Evolutionary conservation across 1,284 basidiomycete species (phyloP).

Genomic region (Cryptococcus floricola): DNA sequence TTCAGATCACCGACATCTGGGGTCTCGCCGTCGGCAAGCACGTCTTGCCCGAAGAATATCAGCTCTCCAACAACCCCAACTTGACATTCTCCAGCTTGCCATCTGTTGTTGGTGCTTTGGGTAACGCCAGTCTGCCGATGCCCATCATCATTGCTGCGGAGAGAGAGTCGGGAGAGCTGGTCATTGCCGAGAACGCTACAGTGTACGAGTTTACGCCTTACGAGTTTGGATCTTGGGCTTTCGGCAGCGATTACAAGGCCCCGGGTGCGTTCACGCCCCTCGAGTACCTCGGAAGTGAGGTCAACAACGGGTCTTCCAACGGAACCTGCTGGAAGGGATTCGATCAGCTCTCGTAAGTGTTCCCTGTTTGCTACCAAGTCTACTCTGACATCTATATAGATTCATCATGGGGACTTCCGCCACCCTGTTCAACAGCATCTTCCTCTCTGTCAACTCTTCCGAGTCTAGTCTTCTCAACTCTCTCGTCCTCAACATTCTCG

Average conservation of each 20-base stretch:
- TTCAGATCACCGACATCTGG: conserved; percentile 48
- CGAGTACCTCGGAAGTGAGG: conserved; percentile 43
- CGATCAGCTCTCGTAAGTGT: conserved; percentile 42
- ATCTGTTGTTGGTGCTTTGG: conserved; percentile 22
- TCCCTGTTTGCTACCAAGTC: neutral
- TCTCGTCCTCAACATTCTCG: conserved; percentile 37
- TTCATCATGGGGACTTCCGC: conserved; percentile 50
- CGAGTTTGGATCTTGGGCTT: conserved; percentile 54
- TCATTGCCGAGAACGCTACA: conserved; percentile 50
- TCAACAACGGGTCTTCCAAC: conserved; percentile 40
- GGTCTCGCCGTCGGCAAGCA: conserved; percentile 44
- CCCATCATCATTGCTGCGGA: conserved; percentile 53
- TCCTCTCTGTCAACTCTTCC: conserved; percentile 32
- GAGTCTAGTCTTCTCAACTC: conserved; percentile 36
- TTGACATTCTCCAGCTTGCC: conserved; percentile 37
- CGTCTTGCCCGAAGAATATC: conserved; percentile 43
- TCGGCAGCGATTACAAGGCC: conserved; percentile 30
- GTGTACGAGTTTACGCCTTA: conserved; percentile 52
- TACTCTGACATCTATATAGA: conserved; percentile 11
- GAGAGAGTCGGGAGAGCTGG: conserved; percentile 46
- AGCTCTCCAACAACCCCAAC: conserved; percentile 41
- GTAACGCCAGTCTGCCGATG: conserved; percentile 38
- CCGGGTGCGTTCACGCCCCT: conserved; percentile 45
- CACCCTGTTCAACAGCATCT: conserved; percentile 44
- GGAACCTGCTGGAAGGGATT: conserved; percentile 45